Conservation (phyloP, 768 basidiomycete species). For the Porpolomopsis calyptriformis region DNA sequence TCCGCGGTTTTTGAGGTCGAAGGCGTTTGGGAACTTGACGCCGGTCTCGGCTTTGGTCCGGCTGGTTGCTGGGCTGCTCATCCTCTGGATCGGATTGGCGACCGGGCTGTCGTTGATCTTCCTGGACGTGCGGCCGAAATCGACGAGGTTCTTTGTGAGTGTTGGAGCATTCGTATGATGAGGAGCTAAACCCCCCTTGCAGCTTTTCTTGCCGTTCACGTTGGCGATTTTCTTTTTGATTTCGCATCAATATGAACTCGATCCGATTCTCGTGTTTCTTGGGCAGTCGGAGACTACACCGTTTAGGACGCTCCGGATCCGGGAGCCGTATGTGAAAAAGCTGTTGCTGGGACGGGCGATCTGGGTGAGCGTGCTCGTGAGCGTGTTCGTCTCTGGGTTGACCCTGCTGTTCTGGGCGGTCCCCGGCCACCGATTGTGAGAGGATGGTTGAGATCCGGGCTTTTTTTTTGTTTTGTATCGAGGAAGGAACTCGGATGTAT, state of each 20-base stretch:
- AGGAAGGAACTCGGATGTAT: too few relatives aligned
- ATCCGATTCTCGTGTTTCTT: constrained; percentile 89
- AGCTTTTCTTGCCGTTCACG: constrained; percentile 94
- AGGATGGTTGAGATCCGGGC: not conserved
- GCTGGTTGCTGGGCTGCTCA: constrained; percentile 72
- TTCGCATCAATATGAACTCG: constrained; percentile 94
- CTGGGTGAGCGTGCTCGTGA: constrained; percentile 79
- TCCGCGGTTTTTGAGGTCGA: constrained; percentile 87
- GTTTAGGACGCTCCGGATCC: constrained; percentile 85
- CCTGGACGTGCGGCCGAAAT: constrained; percentile 85
- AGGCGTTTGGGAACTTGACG: constrained; percentile 97
- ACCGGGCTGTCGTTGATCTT: constrained; percentile 87
- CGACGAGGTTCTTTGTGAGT: constrained; percentile 88
- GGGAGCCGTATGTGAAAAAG: constrained; percentile 90
- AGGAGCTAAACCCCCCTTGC: constrained; percentile 12
- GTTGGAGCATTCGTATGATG: constrained; percentile 1
- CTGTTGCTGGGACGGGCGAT: constrained; percentile 81
- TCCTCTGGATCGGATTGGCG: constrained; percentile 92
- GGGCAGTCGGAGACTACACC: constrained; percentile 94
- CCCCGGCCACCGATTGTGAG: constrained; percentile 78
- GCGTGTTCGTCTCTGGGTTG: constrained; percentile 63
- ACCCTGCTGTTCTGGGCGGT: constrained; percentile 95
- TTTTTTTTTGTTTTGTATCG: too few relatives aligned
- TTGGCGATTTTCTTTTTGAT: constrained; percentile 84
- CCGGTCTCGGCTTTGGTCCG: constrained; percentile 82